A percentile compares a stretch with the other conserved stretches of the same genome.
phyloP scores from a whole-genome alignment of 257 asterid genomes.

The Solanum phureja region DNA sequence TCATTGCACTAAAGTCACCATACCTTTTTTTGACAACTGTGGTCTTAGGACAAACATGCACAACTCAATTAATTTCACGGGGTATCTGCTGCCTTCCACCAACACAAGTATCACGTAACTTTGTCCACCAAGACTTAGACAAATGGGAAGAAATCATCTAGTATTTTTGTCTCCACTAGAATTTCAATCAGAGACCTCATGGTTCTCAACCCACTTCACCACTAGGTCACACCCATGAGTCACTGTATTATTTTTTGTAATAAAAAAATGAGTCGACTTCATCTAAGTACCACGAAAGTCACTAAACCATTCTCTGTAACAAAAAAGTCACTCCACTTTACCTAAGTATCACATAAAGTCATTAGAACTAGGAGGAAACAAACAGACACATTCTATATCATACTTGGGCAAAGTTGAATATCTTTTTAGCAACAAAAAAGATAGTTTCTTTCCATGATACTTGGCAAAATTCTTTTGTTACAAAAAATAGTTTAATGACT shows the following conservation, averaged over 20 bases:
- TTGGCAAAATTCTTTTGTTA: neutral
- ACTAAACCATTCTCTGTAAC: neutral
- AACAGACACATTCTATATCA: neutral
- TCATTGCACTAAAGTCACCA: neutral
- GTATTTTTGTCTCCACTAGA: neutral
- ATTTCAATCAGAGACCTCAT: neutral
- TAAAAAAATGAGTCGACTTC: neutral
- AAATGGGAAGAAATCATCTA: neutral
- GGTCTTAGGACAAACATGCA: neutral
- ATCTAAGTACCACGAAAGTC: neutral
- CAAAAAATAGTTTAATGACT: neutral
- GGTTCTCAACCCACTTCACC: neutral
- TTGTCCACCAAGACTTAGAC: neutral
- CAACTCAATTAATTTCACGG: neutral
- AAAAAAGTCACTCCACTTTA: neutral
- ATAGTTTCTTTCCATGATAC: neutral
- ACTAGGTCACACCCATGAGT: neutral
- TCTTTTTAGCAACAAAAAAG: neutral
- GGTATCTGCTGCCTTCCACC: neutral
- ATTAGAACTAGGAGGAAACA: neutral
- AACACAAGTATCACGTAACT: neutral
- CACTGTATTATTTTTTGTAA: neutral
- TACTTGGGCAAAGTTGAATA: neutral
- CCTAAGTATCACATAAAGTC: neutral
- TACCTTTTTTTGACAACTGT: neutral